Conservation (phyloP, 768 basidiomycete species). For the Cystofilobasidium bisporidii region DNA sequence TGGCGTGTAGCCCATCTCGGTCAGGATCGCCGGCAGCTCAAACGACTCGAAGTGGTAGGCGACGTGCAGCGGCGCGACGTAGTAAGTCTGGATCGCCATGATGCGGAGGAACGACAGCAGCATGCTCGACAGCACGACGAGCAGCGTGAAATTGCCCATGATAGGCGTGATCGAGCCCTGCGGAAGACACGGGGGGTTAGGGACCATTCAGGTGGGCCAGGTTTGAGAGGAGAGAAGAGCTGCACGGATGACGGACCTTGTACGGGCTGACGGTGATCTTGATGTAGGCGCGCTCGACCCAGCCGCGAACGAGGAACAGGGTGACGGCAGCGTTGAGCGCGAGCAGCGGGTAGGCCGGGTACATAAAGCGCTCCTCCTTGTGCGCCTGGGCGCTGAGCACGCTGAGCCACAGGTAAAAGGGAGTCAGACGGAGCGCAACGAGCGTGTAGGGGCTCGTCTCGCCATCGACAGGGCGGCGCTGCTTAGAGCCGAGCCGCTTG, state of each 20-base stretch:
- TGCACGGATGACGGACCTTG: constrained; percentile 48
- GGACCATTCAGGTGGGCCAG: no score
- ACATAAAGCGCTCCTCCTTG: constrained; percentile 99
- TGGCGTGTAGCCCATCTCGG: constrained; percentile 56
- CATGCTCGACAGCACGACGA: constrained; percentile 55
- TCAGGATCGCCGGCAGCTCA: constrained; percentile 75
- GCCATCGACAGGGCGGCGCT: constrained; percentile 42
- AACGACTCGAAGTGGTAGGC: constrained; percentile 59
- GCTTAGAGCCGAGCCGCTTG: constrained; percentile 56
- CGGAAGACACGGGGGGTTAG: not conserved
- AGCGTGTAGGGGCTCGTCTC: constrained; percentile 62
- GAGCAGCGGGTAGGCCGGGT: constrained; percentile 78
- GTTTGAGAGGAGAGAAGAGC: not conserved
- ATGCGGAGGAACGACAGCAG: constrained; percentile 70
- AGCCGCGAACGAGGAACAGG: constrained; percentile 73
- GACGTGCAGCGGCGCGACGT: constrained; percentile 74
- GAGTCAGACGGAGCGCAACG: constrained; percentile 66
- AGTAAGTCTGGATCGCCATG: constrained; percentile 74
- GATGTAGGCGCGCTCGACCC: constrained; percentile 69
- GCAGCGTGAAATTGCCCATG: constrained; percentile 66
- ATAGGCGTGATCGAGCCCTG: constrained; percentile 68
- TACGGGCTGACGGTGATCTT: constrained; percentile 73
- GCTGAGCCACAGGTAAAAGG: constrained; percentile 80
- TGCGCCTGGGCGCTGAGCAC: constrained; percentile 75
- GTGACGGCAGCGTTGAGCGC: constrained; percentile 92